Base-by-base conservation (phyloP, 805 yeast species). In the Saturnispora zaruensis region DNA sequence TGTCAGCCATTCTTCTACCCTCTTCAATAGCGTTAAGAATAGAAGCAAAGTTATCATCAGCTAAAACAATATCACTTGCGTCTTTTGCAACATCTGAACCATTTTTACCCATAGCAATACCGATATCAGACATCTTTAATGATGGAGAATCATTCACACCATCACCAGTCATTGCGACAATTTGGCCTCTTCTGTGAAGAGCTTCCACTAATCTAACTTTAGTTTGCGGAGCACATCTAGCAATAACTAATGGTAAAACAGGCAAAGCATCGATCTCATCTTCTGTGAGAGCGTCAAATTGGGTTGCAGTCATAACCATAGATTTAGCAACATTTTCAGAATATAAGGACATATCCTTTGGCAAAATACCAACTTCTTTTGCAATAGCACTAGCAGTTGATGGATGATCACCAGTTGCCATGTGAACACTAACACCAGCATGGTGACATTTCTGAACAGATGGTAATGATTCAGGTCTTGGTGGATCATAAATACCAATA, bases 71-170 rank as follows among this genome's bases (percentile, higher is more conserved):
- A 64, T 84, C 91, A 42, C 85, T 74, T 5, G 89, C 88, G 63
- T 84, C 87, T 63, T 84, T 84, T n/a, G 91, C 91, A 38, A 84
- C 91, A 68, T 84, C 91, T 11, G 87, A 80, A 5, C 91, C 91
- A 53, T 82, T 77, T 68, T 79, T 71, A 44, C 91, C 91, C 91
- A 84, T 84, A 9, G 91, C 88, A 64, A 84, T 83, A 56, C 91
- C 91, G 50, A 84, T 87, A 65, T 84, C 89, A 3, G 91, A 84
- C 55, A 72, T 79, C 63, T 84, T 84, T 66, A 84, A 70, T 33
- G 85, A 77, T 24, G 91, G 91, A 2, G 89, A 82, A 62, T 84
- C 91, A 63, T 84, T 84, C 42, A 84, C 90, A 55, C 91, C 91
- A 63, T 84, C 91, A 54, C 88, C 88, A 26, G 88, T 82, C 91